Evolutionary conservation across 2,329 filamentous ascomycete species (phyloP).

Genomic region (Calonectria crousiana): DNA sequence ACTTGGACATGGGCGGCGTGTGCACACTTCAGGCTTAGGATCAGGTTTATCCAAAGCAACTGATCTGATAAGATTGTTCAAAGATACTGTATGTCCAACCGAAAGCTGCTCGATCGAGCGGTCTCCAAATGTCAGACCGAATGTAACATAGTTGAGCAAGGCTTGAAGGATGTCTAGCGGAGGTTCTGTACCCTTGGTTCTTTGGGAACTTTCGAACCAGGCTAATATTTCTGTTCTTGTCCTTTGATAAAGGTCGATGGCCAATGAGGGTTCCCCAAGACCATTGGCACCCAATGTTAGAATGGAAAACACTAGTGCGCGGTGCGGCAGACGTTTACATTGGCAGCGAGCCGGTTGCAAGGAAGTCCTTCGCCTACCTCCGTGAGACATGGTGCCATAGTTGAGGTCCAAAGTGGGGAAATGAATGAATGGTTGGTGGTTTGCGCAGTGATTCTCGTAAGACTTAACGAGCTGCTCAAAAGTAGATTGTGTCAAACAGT

Average conservation of each 20-base stretch:
- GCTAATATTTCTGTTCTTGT: neutral
- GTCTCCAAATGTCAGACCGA: neutral
- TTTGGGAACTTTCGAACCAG: neutral
- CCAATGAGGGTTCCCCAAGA: neutral
- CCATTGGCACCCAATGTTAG: neutral
- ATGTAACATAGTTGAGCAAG: neutral
- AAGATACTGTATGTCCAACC: neutral
- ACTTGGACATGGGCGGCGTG: neutral
- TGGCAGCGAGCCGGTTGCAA: neutral
- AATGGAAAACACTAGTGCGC: neutral
- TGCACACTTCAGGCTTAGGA: neutral
- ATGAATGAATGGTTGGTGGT: neutral
- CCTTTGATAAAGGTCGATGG: neutral
- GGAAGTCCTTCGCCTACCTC: neutral
- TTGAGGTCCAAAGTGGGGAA: neutral
- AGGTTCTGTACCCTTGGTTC: neutral
- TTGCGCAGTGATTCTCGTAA: neutral
- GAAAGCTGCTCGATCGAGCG: neutral
- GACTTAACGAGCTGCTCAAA: neutral
- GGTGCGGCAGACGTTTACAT: neutral
- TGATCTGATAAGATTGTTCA: neutral
- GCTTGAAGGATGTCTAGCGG: neutral
- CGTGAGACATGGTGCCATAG: neutral
- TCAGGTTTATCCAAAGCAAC: neutral
- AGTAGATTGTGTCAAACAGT: neutral